Conservation (phyloP, 495 filamentous ascomycete species). For the Lepidopterella palustris region DNA sequence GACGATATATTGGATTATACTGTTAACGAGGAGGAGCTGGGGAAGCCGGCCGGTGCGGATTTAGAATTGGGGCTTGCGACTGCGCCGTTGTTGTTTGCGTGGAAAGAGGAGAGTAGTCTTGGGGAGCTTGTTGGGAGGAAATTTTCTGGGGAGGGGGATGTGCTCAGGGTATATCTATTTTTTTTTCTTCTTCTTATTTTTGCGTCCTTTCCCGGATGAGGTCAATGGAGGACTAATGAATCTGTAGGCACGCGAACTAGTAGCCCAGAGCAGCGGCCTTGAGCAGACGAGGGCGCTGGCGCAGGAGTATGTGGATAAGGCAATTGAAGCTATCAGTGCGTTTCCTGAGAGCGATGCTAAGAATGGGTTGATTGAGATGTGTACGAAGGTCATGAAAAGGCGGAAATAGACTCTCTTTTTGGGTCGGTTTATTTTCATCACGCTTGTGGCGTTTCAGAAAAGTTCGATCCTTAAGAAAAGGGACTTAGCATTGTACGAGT, state of each 20-base stretch:
- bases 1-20: slow-evolving; percentile 99
- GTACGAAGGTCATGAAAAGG: slow-evolving; percentile 80
- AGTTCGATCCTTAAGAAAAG: too few relatives aligned
- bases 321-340: slow-evolving; percentile 67
- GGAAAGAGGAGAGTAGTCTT: slow-evolving; percentile 81
- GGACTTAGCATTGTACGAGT: too few relatives aligned
- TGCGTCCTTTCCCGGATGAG: too few relatives aligned
- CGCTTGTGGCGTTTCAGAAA: too few relatives aligned
- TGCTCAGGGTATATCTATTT: slow-evolving; percentile 68
- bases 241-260: slow-evolving; percentile 71
- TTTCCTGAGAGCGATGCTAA: slow-evolving; percentile 94
- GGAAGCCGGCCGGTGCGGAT: slow-evolving; percentile 92
- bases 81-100: slow-evolving; percentile 91
- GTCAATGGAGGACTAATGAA: slow-evolving; percentile 17
- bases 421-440: too few relatives aligned
- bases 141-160: slow-evolving; percentile 77
- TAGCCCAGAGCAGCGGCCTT: slow-evolving; percentile 74
- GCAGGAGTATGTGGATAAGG: slow-evolving; percentile 82
- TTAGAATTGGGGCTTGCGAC: slow-evolving; percentile 90
- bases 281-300: slow-evolving; percentile 85
- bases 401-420: slow-evolving; percentile 76
- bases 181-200: too few relatives aligned
- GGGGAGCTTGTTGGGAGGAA: slow-evolving; percentile 87
- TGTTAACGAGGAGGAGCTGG: slow-evolving; percentile 70
- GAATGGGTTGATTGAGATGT: slow-evolving; percentile 84